Conservation (phyloP, 148 eudicot genomes). For the Nyssa sinensis region DNA sequence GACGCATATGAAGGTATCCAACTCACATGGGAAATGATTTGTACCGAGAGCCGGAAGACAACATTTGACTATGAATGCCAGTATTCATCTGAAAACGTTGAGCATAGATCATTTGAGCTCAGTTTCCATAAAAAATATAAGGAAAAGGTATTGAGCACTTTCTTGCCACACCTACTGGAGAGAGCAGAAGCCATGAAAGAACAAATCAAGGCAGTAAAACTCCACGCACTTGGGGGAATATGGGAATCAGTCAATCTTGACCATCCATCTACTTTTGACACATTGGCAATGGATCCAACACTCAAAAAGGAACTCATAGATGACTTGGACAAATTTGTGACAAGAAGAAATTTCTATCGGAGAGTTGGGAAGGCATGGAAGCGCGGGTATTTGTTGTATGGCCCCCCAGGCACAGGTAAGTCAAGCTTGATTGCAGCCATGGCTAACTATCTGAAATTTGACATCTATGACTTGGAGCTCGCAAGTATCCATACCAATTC, state of each 20-base stretch:
- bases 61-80: background rate
- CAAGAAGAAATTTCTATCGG: background rate
- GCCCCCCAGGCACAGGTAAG: constrained; percentile 11
- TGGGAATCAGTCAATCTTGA: background rate
- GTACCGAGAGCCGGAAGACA: background rate
- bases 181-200: background rate
- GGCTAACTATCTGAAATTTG: constrained; percentile 8
- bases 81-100: background rate
- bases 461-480: constrained; percentile 10
- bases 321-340: constrained; percentile 12
- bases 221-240: background rate
- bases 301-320: constrained; percentile 6
- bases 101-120: constrained; percentile 5
- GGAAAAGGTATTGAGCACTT: background rate
- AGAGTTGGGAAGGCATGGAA: constrained; percentile 19
- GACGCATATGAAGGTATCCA: constrained; percentile 12
- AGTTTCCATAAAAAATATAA: background rate
- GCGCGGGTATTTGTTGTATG: constrained; percentile 8
- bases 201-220: background rate
- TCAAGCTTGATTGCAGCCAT: constrained; percentile 12
- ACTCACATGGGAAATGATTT: constrained; percentile 12
- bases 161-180: background rate
- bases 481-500: background rate
- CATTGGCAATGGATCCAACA: constrained; percentile 13
- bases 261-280: constrained; percentile 10